These are phyloP conservation scores for Cryptosporidium ryanae DNA, from an alignment of 169 alveolate species.

Conservation along the genomic window DNA sequence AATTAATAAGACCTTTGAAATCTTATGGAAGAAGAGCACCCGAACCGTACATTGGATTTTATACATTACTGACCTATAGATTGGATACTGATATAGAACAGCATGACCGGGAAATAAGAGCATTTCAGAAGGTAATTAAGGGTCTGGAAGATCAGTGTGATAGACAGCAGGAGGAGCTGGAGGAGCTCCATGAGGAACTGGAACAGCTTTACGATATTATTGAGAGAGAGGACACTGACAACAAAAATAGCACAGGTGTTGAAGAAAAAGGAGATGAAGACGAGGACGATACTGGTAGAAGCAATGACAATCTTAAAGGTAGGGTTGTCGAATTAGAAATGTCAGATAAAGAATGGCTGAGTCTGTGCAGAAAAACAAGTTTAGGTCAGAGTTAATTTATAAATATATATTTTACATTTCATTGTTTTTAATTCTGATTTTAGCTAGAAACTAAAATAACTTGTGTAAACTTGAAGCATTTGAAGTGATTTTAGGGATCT, in stretches of 20 bases:
- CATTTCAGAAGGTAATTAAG: constrained; percentile 71
- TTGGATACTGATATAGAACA: constrained; percentile 54
- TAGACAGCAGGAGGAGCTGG: constrained; percentile 90
- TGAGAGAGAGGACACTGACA: constrained; percentile 7
- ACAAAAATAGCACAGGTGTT: neutral
- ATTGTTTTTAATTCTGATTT: too few relatives aligned
- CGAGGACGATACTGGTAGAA: neutral
- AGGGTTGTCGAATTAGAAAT: neutral
- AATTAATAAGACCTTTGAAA: constrained; percentile 49
- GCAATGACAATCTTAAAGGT: neutral
- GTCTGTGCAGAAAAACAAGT: constrained; percentile 38
- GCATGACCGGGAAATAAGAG: constrained; percentile 69
- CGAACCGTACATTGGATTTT: constrained; percentile 69
- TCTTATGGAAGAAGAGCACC: constrained; percentile 74
- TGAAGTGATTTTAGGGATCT: too few relatives aligned
- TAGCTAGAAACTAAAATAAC: too few relatives aligned
- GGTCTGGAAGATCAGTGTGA: constrained; percentile 87
- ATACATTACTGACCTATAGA: constrained; percentile 33
- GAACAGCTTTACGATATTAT: constrained; percentile 77
- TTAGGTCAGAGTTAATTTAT: constrained; percentile 5
- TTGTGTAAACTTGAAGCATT: too few relatives aligned
- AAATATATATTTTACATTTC: neutral
- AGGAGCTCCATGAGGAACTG: constrained; percentile 86
- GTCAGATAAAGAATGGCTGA: constrained; percentile 59
- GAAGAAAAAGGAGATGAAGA: neutral